These are phyloP conservation scores for Mycena latifolia DNA, from an alignment of 768 basidiomycete genomes.

Conservation along the genomic window DNA sequence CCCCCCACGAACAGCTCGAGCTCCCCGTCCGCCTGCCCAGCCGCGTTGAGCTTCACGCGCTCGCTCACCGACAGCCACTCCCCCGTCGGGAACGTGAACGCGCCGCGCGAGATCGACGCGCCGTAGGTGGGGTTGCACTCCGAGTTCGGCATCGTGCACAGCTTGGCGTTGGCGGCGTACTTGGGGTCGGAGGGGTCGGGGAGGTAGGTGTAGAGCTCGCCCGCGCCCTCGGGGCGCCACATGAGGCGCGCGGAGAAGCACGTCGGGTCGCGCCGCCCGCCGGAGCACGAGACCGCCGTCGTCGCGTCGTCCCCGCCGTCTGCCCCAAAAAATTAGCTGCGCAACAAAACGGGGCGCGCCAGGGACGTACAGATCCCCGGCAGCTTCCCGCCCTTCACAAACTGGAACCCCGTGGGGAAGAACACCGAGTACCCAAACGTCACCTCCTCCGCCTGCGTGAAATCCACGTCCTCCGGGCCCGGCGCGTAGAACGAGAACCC, in stretches of 20 bases:
- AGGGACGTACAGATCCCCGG: constrained; percentile 73
- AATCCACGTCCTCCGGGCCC: constrained; percentile 64
- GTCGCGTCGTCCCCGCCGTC: constrained; percentile 67
- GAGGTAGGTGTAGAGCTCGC: constrained; percentile 81
- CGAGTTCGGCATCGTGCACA: constrained; percentile 54
- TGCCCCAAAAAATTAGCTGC: constrained; percentile 35
- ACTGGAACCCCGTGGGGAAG: constrained; percentile 73
- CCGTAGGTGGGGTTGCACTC: constrained; percentile 60
- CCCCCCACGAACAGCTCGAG: constrained; percentile 64
- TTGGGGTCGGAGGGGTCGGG: constrained; percentile 55
- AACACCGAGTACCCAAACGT: constrained; percentile 71
- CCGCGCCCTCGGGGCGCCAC: constrained; percentile 71
- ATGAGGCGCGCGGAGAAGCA: constrained; percentile 79
- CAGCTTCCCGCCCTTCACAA: constrained; percentile 76
- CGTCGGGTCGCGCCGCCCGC: constrained; percentile 65
- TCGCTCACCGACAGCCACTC: constrained; percentile 65
- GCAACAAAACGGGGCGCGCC: neutral
- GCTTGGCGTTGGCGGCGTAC: constrained; percentile 59
- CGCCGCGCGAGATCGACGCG: constrained; percentile 62
- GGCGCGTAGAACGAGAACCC: constrained; percentile 81
- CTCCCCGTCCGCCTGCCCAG: constrained; percentile 66
- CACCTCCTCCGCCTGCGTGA: constrained; percentile 72
- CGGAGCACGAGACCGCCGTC: constrained; percentile 67
- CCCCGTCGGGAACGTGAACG: constrained; percentile 62
- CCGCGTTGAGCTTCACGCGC: constrained; percentile 70